These are phyloP conservation scores for Cymbopogon flexuosus DNA, from an alignment of 202 grass and related monocot genomes.

Conservation along the genomic window DNA sequence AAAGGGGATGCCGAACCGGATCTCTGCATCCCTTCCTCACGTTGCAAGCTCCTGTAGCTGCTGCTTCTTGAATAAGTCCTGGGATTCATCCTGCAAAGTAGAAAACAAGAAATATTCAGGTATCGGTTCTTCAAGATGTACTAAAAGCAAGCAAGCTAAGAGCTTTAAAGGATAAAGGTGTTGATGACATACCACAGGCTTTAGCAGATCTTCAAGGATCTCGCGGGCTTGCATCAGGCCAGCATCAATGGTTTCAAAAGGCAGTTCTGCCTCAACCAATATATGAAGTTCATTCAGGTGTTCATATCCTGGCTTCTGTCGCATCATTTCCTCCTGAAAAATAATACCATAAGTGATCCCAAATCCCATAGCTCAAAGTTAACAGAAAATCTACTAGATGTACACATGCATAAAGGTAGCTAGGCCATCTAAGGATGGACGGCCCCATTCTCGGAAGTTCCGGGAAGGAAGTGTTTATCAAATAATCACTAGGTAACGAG, in stretches of 20 bases:
- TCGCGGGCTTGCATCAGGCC: conserved; percentile 75
- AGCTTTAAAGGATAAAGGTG: neutral
- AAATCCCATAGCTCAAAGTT: conserved; percentile 10
- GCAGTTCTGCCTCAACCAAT: conserved; percentile 84
- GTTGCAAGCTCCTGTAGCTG: conserved; percentile 89
- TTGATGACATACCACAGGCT: conserved; percentile 65
- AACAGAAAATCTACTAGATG: neutral
- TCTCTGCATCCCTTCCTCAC: conserved; percentile 82
- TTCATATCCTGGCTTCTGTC: conserved; percentile 86
- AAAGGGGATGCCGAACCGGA: conserved; percentile 88
- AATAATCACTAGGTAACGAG: neutral
- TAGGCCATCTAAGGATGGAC: neutral
- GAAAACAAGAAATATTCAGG: conserved; percentile 12
- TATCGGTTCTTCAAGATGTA: neutral
- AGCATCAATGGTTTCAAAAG: conserved; percentile 81
- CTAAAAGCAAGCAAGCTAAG: neutral
- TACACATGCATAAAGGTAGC: conserved; percentile 13
- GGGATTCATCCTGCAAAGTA: conserved; percentile 69
- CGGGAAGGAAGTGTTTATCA: neutral
- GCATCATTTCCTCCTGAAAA: conserved; percentile 92
- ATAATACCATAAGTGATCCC: conserved; percentile 4
- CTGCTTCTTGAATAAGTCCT: conserved; percentile 97
- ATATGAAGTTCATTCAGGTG: conserved; percentile 98
- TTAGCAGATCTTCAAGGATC: conserved; percentile 82
- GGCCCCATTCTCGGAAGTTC: neutral